Percentiles rank a stretch among this genome's conserved stretches.
Conservation (phyloP, 2,329 filamentous ascomycete genomes). For the Clathrospora elynae region DNA sequence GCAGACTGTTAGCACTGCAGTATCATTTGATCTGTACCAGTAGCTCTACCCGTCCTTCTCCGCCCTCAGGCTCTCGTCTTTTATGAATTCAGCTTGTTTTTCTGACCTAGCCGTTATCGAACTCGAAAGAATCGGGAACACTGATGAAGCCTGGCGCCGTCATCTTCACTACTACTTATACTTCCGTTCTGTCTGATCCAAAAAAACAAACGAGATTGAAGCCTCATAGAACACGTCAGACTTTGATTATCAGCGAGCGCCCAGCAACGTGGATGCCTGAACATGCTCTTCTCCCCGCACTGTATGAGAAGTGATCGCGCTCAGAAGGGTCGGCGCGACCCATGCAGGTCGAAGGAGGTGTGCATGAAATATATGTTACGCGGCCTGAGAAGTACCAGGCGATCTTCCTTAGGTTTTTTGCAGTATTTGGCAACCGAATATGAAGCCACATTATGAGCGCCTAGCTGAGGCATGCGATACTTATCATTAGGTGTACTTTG, state of each 20-base stretch:
- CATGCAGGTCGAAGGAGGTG: conserved; percentile 38
- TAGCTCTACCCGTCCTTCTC: conserved; percentile 30
- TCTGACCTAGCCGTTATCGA: conserved; percentile 35
- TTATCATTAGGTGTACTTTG: too few species aligned
- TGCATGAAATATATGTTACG: conserved; percentile 47
- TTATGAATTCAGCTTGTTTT: conserved; percentile 31
- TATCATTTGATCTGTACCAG: conserved; percentile 3
- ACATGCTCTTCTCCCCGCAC: conserved; percentile 44
- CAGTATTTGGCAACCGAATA: background rate
- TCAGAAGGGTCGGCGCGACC: conserved; percentile 37
- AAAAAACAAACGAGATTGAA: conserved; percentile 41
- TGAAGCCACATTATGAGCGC: too few species aligned
- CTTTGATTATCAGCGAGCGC: conserved; percentile 45
- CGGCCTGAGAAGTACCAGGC: conserved; percentile 34
- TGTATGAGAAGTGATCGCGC: conserved; percentile 47
- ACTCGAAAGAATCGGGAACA: conserved; percentile 39
- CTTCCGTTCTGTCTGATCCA: conserved; percentile 26
- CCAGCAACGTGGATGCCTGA: conserved; percentile 47
- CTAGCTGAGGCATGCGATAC: too few species aligned
- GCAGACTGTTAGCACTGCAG: too few species aligned
- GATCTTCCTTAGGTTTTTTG: conserved; percentile 47
- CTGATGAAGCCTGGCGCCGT: conserved; percentile 40
- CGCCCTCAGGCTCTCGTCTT: conserved; percentile 25
- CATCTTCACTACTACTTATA: conserved; percentile 38
- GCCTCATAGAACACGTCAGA: conserved; percentile 44